phyloP scores from a whole-genome alignment of 169 alveolate species.

The Condylostoma magnum region DNA sequence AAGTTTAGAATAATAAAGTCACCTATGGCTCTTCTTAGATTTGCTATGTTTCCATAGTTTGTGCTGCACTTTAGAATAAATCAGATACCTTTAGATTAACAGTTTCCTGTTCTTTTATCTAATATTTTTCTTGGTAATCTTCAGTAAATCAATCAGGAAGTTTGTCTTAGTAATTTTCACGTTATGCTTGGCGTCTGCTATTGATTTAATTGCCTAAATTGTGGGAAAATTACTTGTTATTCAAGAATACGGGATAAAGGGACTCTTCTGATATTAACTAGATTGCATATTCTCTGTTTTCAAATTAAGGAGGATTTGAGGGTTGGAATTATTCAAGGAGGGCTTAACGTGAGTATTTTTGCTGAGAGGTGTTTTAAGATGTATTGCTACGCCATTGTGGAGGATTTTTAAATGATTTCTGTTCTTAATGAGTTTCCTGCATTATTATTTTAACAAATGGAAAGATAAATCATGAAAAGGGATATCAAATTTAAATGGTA shows the following conservation, averaged over 20 bases:
- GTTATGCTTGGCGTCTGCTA: neutral
- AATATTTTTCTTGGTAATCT: no score
- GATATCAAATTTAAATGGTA: no score
- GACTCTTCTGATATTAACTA: neutral
- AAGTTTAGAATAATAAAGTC: no score
- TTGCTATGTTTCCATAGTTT: no score
- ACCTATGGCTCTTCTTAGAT: no score
- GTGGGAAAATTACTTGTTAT: neutral
- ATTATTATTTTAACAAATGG: no score
- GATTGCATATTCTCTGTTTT: neutral
- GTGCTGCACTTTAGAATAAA: no score
- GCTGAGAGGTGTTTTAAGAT: conserved; percentile 6
- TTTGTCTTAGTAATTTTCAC: neutral
- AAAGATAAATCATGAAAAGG: no score
- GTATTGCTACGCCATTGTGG: neutral
- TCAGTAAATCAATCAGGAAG: conserved; percentile 26
- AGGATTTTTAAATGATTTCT: no score
- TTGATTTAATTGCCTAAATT: neutral
- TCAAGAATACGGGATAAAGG: neutral
- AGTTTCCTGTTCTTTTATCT: no score
- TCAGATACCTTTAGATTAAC: no score
- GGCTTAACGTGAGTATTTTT: conserved; percentile 2
- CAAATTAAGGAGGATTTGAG: neutral
- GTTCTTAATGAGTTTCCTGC: no score
- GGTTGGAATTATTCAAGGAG: conserved; percentile 3